Evolutionary conservation across 2,329 filamentous ascomycete genomes (phyloP), one percentile per base, ranked within the genome.

Genomic region (Neocucurbitaria cava): DNA sequence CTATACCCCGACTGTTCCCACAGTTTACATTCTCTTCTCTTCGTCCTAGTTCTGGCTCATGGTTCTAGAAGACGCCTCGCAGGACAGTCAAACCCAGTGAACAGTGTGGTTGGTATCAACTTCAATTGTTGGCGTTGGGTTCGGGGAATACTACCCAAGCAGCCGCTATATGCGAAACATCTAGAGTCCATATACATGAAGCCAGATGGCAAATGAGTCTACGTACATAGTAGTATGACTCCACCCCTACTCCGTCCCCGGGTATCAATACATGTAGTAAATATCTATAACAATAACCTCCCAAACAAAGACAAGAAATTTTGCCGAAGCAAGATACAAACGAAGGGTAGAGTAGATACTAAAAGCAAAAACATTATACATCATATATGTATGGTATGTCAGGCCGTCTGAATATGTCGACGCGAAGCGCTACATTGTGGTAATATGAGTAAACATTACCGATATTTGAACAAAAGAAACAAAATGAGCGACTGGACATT

Each of bases 181-280:
- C 28, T 46, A 49, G 58, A 45, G n/a, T 52, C 36, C 49, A 52
- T 36, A 26, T 35, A 33, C 40, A 38, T 23, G 10, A 21, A 33
- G 38, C 33, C 36, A 36, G 28, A 46, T 44, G 39, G 31, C 36
- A 49, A 52, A 42, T 23, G 26, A 46, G 53, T 46, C 64, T 61
- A 64, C 62, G 36, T 57, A 52, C 59, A 63, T 56, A 55, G 50
- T 8, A 39, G 56, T 59, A 52, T 43, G 23, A 24, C 38, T 42
- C 36, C 36, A 24, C 38, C 11, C 3, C 38, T 7, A 40, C 38
- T 44, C 45, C 57, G 35, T 41, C 57, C 38, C 54, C 50, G 69
- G 69, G 69, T 72, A 72, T 72, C 69, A 70, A 69, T 69, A 70
- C 66, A 65, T 58, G 45, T 45, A n/a, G 47, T 49, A 45, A 58